A percentile compares a stretch with the other conserved stretches of the same genome.
Conservation (phyloP, 441 rosid species). For the Gossypium gossypioides region DNA sequence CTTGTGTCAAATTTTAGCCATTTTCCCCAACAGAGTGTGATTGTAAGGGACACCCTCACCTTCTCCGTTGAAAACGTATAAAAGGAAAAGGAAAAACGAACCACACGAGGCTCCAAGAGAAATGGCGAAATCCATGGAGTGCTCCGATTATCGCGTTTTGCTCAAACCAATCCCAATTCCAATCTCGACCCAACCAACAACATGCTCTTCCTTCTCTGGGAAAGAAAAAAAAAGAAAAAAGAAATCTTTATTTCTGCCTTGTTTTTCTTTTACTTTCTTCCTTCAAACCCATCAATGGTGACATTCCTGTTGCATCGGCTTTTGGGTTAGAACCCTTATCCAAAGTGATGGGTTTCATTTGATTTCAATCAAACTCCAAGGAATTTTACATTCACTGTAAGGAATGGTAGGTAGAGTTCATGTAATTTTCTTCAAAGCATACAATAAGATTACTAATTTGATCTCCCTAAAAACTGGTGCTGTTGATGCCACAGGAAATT, state of each 20-base stretch:
- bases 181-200: neutral
- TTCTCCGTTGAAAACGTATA: neutral
- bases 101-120: slow-evolving; percentile 3
- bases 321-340: neutral
- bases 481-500: slow-evolving; percentile 38
- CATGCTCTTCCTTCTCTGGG: neutral
- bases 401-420: neutral
- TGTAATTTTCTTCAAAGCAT: neutral
- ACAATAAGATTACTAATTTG: neutral
- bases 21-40: too few relatives aligned
- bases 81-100: neutral
- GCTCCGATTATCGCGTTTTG: neutral
- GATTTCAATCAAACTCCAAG: neutral
- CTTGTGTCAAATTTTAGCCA: too few relatives aligned
- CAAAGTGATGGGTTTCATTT: slow-evolving; percentile 4
- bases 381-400: neutral
- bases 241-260: neutral
- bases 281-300: neutral
- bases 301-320: neutral
- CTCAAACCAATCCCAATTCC: slow-evolving; percentile 1
- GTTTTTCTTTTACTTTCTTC: neutral
- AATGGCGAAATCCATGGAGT: slow-evolving; percentile 5
- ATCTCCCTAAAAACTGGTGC: slow-evolving; percentile 7
- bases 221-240: neutral
- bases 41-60: neutral